A percentile compares a stretch with the other conserved stretches of the same genome.
These are phyloP conservation scores for Aspergillus transmontanensis DNA, from an alignment of 2,329 filamentous ascomycete species.

Conservation along the genomic window DNA sequence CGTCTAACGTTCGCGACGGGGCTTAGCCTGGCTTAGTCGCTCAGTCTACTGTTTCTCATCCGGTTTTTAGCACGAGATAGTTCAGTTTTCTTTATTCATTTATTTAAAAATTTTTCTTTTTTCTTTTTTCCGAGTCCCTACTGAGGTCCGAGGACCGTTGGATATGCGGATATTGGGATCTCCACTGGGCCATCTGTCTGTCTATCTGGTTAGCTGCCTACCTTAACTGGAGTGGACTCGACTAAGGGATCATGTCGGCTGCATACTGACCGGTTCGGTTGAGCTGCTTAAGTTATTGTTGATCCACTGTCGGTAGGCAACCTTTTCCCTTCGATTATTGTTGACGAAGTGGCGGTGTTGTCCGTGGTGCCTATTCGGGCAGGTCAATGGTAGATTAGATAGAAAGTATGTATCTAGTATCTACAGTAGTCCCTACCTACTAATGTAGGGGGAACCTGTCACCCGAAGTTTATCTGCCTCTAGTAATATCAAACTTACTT, in stretches of 20 bases:
- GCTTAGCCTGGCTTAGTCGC: not conserved
- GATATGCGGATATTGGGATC: not conserved
- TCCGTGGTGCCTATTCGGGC: not conserved
- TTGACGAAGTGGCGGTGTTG: not conserved
- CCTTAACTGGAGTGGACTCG: not conserved
- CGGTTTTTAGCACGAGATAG: not conserved
- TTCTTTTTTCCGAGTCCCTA: not conserved
- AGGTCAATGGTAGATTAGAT: not conserved
- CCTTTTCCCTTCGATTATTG: not conserved
- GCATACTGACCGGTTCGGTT: not conserved
- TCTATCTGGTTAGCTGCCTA: not conserved
- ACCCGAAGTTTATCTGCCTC: not conserved
- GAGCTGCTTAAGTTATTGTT: not conserved
- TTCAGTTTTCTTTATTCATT: not conserved
- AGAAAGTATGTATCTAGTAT: not conserved
- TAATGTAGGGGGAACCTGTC: not conserved
- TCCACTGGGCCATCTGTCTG: constrained; percentile 1
- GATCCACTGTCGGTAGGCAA: not conserved
- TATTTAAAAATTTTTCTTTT: not conserved
- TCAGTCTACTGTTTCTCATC: not conserved
- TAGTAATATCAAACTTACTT: not conserved
- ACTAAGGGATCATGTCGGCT: not conserved
- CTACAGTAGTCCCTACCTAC: not conserved
- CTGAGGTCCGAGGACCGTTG: not conserved
- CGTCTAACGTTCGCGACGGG: not conserved